Evolutionary conservation across 2,329 filamentous ascomycete species (phyloP).

Genomic region (Aspergillus pseudoglaucus): DNA sequence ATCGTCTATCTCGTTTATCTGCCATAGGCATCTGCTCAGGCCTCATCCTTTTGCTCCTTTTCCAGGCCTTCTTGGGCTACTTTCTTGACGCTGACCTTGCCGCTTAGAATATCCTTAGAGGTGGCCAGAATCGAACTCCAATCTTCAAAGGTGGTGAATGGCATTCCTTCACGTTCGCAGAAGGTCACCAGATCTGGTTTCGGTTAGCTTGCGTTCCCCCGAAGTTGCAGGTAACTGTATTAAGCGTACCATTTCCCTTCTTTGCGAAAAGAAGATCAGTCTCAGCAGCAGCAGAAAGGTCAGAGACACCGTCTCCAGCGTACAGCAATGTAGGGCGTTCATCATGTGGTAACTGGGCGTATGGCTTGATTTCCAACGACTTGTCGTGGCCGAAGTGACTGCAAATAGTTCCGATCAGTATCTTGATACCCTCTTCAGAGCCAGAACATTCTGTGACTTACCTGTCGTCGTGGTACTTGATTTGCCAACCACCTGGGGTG

Average conservation of each 20-base stretch:
- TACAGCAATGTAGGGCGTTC: constrained; percentile 83
- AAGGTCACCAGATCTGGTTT: constrained; percentile 71
- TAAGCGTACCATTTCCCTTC: constrained; percentile 66
- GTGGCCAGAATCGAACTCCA: constrained; percentile 73
- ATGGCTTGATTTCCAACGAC: constrained; percentile 81
- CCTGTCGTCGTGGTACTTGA: constrained; percentile 82
- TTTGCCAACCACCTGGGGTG: constrained; percentile 76
- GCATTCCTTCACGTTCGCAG: constrained; percentile 75
- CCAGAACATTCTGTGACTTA: constrained; percentile 26
- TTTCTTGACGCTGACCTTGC: constrained; percentile 63
- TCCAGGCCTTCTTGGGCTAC: constrained; percentile 51
- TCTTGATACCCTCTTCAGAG: constrained; percentile 1
- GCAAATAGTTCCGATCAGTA: constrained; percentile 3
- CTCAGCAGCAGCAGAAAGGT: constrained; percentile 84
- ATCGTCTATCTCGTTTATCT: not conserved
- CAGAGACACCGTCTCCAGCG: constrained; percentile 88
- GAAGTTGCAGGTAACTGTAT: not conserved
- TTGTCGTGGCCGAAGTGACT: constrained; percentile 96
- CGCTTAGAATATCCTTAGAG: constrained; percentile 69
- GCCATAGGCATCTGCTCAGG: constrained; percentile 2
- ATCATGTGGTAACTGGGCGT: constrained; percentile 58
- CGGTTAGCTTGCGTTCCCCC: constrained; percentile 10
- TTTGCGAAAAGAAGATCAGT: constrained; percentile 93
- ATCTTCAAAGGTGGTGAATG: constrained; percentile 80
- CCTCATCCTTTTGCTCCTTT: constrained; percentile 3